These are phyloP conservation scores for Arthrinium phaeospermum DNA, from an alignment of 2,329 filamentous ascomycete genomes.

Conservation along the genomic window DNA sequence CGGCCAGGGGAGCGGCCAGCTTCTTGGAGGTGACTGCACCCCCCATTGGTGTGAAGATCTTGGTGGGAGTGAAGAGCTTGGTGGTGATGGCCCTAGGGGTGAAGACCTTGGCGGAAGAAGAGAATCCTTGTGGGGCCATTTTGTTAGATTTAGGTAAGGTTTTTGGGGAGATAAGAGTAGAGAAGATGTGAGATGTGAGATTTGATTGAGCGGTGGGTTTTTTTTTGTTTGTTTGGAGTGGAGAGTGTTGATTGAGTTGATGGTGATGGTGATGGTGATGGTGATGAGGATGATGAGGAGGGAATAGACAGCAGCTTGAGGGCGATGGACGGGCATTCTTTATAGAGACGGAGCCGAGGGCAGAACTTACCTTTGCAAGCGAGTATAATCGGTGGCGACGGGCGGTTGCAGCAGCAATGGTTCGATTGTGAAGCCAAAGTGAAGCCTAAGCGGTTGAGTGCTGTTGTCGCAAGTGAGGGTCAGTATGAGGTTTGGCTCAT, in stretches of 20 bases:
- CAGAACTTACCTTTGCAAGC: background rate
- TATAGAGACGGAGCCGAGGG: background rate
- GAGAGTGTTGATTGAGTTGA: background rate
- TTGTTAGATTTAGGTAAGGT: background rate
- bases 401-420: background rate
- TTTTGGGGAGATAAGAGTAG: background rate
- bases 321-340: background rate
- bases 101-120: background rate
- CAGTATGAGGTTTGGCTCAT: conserved; percentile 15
- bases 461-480: conserved; percentile 8
- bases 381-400: background rate
- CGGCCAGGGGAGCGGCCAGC: conserved; percentile 24
- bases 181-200: background rate
- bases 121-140: background rate
- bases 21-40: conserved; percentile 9
- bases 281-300: background rate
- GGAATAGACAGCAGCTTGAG: background rate
- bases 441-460: conserved; percentile 10
- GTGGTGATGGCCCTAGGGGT: background rate
- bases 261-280: background rate
- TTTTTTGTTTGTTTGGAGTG: background rate
- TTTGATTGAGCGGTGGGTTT: background rate
- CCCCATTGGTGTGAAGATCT: conserved; percentile 23
- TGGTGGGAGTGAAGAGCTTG: conserved; percentile 19
- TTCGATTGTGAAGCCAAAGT: background rate